A percentile compares a stretch with the other conserved stretches of the same genome.
Evolutionary conservation across 1,284 basidiomycete species (phyloP).

Genomic region (Rhodotorula mucilaginosa): DNA sequence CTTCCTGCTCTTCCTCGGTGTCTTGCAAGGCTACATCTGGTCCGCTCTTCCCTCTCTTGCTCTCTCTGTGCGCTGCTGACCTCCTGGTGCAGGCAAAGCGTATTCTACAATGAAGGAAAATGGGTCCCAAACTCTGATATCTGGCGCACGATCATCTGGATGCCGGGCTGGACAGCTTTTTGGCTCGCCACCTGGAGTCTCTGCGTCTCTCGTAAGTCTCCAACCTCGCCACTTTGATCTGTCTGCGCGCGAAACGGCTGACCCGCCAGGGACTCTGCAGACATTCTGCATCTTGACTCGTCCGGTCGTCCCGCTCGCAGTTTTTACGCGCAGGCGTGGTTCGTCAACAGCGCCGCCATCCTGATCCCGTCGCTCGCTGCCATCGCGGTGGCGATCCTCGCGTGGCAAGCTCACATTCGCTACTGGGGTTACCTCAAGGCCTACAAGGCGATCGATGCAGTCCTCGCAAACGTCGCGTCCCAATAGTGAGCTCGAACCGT

Average conservation of each 20-base stretch:
- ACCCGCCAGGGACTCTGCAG: not conserved
- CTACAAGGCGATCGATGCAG: slow-evolving; percentile 9
- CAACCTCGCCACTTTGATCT: not conserved
- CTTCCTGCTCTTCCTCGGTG: not conserved
- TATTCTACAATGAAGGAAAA: not conserved
- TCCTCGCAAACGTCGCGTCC: not conserved
- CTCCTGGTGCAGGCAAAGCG: not conserved
- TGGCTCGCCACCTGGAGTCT: slow-evolving; percentile 22
- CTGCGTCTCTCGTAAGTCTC: slow-evolving; percentile 6
- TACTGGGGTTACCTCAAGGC: slow-evolving; percentile 1
- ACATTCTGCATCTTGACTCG: slow-evolving; percentile 29
- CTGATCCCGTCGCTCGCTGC: not conserved
- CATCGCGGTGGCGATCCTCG: slow-evolving; percentile 5
- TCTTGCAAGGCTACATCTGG: slow-evolving; percentile 11
- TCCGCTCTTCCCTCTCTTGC: not conserved
- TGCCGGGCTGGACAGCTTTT: slow-evolving; percentile 7
- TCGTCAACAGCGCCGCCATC: slow-evolving; percentile 15
- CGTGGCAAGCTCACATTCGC: not conserved
- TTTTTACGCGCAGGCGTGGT: slow-evolving; percentile 12
- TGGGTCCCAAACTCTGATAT: not conserved
- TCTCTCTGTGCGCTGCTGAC: not conserved
- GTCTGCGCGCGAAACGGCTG: not conserved
- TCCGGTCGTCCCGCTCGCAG: slow-evolving; percentile 17
- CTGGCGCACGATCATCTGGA: slow-evolving; percentile 7
- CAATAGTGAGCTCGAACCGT: slow-evolving; percentile 1